Conservation (phyloP, 2,329 filamentous ascomycete species). For the Orbilia quercus region DNA sequence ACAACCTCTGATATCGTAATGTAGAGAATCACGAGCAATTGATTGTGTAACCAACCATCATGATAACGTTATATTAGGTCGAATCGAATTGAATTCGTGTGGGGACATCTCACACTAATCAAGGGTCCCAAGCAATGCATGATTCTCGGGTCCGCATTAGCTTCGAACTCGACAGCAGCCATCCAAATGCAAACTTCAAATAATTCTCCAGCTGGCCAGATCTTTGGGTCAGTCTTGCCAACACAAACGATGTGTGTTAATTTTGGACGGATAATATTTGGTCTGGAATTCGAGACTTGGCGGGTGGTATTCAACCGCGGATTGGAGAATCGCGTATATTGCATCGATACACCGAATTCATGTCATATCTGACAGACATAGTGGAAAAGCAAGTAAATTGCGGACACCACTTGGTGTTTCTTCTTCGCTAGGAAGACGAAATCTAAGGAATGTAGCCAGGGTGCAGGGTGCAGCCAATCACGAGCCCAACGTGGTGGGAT, state of each 20-base stretch:
- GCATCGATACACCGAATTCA: conserved; percentile 28
- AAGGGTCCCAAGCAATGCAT: conserved; percentile 18
- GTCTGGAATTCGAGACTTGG: conserved; percentile 35
- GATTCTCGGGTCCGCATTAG: conserved; percentile 33
- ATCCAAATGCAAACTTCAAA: conserved; percentile 18
- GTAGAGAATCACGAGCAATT: conserved; percentile 18
- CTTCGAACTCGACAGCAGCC: conserved; percentile 9
- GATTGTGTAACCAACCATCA: conserved; percentile 49
- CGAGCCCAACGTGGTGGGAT: conserved; percentile 55
- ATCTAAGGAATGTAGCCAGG: conserved; percentile 50
- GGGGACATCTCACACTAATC: conserved; percentile 6
- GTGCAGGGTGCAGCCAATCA: conserved; percentile 54
- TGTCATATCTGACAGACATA: conserved; percentile 42
- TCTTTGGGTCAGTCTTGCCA: conserved; percentile 21
- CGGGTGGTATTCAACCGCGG: conserved; percentile 14
- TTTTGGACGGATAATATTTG: conserved; percentile 12
- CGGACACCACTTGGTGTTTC: conserved; percentile 4
- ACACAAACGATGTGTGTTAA: conserved; percentile 49
- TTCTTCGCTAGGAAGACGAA: conserved; percentile 16
- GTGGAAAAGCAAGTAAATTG: conserved; percentile 18
- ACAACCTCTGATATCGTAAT: conserved; percentile 31
- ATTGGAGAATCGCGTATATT: conserved; percentile 43
- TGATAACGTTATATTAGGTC: conserved; percentile 39
- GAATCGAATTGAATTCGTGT: conserved; percentile 2
- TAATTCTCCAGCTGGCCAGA: conserved; percentile 27